phyloP scores from a whole-genome alignment of 83 land plant species.

The Isoetes engelmannii region DNA sequence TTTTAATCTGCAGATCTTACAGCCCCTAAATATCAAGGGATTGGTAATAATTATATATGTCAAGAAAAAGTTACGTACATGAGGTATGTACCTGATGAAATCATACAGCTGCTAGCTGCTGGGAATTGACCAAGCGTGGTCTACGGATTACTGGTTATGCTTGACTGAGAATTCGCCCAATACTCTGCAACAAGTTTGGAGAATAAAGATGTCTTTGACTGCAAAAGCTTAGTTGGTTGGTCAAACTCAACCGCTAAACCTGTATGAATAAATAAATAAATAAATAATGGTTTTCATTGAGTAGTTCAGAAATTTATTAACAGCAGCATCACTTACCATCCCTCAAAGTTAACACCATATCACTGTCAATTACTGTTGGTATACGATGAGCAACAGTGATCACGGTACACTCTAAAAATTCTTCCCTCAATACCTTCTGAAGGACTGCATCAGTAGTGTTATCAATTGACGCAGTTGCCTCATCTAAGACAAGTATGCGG shows the following conservation, averaged over 20 bases:
- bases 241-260: slow-evolving; percentile 41
- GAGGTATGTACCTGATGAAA: too few species aligned
- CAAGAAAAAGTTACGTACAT: too few species aligned
- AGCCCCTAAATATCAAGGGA: too few species aligned
- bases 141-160: too few species aligned
- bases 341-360: slow-evolving; percentile 41
- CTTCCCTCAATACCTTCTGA: slow-evolving; percentile 45
- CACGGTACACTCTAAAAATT: slow-evolving; percentile 46
- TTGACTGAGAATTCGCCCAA: slow-evolving; percentile 21
- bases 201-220: slow-evolving; percentile 32
- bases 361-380: slow-evolving; percentile 59
- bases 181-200: slow-evolving; percentile 45
- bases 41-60: too few species aligned
- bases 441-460: slow-evolving; percentile 22
- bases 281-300: not conserved
- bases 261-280: slow-evolving; percentile 20
- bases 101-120: too few species aligned
- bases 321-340: not conserved
- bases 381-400: slow-evolving; percentile 61
- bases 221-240: slow-evolving; percentile 33
- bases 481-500: slow-evolving; percentile 7
- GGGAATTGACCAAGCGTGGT: too few species aligned
- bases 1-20: too few species aligned
- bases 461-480: slow-evolving; percentile 4
- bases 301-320: not conserved